phyloP scores from a whole-genome alignment of 805 yeast genomes.

The Millerozyma acaciae region DNA sequence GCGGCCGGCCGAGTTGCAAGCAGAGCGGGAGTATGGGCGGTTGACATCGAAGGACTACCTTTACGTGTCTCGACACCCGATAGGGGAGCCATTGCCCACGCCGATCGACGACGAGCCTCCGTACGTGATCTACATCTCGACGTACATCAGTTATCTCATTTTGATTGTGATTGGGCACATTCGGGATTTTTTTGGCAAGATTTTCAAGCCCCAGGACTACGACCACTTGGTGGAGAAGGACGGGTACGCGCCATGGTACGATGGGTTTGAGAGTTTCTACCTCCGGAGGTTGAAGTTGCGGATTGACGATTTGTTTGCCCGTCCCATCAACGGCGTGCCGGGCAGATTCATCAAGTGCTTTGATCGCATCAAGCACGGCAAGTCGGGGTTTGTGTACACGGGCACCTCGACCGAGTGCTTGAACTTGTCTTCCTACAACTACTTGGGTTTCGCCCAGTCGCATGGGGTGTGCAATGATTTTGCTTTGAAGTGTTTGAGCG shows the following conservation, averaged over 20 bases:
- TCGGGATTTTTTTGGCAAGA: conserved; percentile 81
- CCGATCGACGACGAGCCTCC: conserved; percentile 84
- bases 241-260: conserved; percentile 95
- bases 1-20: conserved; percentile 27
- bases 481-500: conserved; percentile 58
- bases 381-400: conserved; percentile 64
- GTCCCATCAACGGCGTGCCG: conserved; percentile 97
- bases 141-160: conserved; percentile 81
- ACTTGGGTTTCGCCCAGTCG: conserved; percentile 95
- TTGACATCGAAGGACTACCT: conserved; percentile 63
- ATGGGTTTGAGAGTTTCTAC: conserved; percentile 90
- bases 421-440: conserved; percentile 87
- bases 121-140: conserved; percentile 68
- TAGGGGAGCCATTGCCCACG: conserved; percentile 54
- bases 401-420: conserved; percentile 76
- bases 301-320: conserved; percentile 90
- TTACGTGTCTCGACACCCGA: conserved; percentile 56
- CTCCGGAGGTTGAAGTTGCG: conserved; percentile 87
- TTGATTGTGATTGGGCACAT: conserved; percentile 86
- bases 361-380: conserved; percentile 69
- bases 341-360: conserved; percentile 85
- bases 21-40: conserved; percentile 70
- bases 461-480: conserved; percentile 85
- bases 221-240: conserved; percentile 67
- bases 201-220: conserved; percentile 63